phyloP scores from a whole-genome alignment of 352 stramenopile species.

The Thalassiosira hispida region DNA sequence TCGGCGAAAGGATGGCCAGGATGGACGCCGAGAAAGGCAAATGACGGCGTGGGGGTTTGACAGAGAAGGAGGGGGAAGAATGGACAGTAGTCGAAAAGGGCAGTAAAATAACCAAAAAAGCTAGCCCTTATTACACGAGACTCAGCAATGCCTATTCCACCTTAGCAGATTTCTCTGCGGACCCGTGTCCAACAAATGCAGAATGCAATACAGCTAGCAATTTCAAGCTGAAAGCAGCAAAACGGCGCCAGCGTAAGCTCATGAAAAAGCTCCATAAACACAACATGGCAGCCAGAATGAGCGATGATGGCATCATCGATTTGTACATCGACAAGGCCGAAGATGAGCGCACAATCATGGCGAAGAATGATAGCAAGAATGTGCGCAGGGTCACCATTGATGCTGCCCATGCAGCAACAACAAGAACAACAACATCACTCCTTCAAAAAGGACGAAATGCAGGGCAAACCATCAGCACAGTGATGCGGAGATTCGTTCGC shows the following conservation, averaged over 20 bases:
- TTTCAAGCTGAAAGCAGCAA: neutral
- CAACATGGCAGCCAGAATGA: slow-evolving; percentile 1
- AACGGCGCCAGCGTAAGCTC: too few relatives aligned
- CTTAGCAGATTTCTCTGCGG: neutral
- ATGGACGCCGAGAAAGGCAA: too few relatives aligned
- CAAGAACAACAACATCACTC: neutral
- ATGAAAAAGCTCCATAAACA: neutral
- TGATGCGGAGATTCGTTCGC: neutral
- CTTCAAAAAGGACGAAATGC: neutral
- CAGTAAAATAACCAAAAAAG: slow-evolving; percentile 17
- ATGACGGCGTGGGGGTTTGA: neutral
- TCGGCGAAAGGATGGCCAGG: neutral
- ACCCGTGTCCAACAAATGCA: neutral
- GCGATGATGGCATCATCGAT: slow-evolving; percentile 1
- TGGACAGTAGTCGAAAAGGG: neutral
- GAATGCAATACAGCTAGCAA: neutral
- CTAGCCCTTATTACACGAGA: slow-evolving; percentile 3
- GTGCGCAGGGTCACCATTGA: neutral
- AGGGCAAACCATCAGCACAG: neutral
- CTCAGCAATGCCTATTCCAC: slow-evolving; percentile 2
- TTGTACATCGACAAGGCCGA: neutral
- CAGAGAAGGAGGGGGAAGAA: neutral
- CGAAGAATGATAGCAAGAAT: neutral
- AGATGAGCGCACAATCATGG: slow-evolving; percentile 6
- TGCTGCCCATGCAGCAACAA: neutral